Evolutionary conservation across 2,329 filamentous ascomycete species (phyloP).

Genomic region (Rosellinia necatrix): DNA sequence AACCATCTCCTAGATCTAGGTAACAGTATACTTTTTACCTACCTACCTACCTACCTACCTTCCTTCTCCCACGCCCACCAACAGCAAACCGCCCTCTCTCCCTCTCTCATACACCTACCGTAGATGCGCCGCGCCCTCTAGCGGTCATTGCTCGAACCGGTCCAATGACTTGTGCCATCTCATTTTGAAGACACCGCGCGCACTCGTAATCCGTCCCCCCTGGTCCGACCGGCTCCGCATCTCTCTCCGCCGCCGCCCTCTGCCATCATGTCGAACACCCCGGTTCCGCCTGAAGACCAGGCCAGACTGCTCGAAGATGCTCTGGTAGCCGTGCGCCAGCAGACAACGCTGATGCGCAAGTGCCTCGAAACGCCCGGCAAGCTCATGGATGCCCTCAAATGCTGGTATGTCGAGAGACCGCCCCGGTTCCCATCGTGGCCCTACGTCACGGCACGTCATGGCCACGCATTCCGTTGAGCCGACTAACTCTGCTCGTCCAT

Average conservation of each 20-base stretch:
- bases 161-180: conserved; percentile 20
- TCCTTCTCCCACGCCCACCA: too few relatives aligned
- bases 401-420: conserved; percentile 73
- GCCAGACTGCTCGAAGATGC: conserved; percentile 97
- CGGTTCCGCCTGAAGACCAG: conserved; percentile 75
- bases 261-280: conserved; percentile 51
- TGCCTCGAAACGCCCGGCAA: conserved; percentile 96
- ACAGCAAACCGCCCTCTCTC: neutral
- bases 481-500: conserved; percentile 30
- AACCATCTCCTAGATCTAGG: too few relatives aligned
- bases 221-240: conserved; percentile 1
- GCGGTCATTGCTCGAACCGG: conserved; percentile 9
- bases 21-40: too few relatives aligned
- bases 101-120: neutral
- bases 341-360: conserved; percentile 96
- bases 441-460: neutral
- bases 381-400: conserved; percentile 99
- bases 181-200: conserved; percentile 18
- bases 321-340: conserved; percentile 92
- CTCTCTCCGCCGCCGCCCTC: neutral
- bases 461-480: conserved; percentile 13
- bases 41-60: too few relatives aligned
- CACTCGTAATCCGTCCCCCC: conserved; percentile 8
- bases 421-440: neutral
- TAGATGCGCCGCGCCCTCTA: conserved; percentile 10